These are phyloP conservation scores for Vitis rotundifolia DNA, from an alignment of 164 flowering plant genomes.

Conservation along the genomic window DNA sequence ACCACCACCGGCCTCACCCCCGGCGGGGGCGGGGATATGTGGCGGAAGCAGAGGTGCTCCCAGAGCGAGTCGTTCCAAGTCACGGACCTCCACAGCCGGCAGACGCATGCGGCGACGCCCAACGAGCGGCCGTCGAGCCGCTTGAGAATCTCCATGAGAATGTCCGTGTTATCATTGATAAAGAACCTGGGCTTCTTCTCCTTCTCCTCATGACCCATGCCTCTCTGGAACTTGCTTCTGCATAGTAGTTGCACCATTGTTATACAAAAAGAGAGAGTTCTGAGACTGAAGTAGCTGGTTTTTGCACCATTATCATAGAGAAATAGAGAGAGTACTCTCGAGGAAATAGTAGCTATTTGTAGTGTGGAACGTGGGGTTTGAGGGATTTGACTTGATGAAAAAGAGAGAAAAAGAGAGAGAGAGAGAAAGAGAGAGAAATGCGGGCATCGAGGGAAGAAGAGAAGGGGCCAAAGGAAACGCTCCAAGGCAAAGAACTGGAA, in stretches of 20 bases:
- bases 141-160: conserved; percentile 70
- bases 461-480: conserved; percentile 50
- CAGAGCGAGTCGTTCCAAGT: conserved; percentile 73
- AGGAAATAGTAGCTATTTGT: not conserved
- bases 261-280: not conserved
- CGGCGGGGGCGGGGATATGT: conserved; percentile 50
- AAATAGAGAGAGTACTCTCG: too few species aligned
- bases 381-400: conserved; percentile 22
- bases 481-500: conserved; percentile 42
- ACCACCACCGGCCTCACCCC: conserved; percentile 51
- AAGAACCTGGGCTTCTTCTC: conserved; percentile 32
- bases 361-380: conserved; percentile 7
- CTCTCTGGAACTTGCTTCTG: not conserved
- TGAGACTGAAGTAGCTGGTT: too few species aligned
- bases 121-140: conserved; percentile 80
- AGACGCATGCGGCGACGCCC: conserved; percentile 76
- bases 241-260: not conserved
- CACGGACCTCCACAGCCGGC: conserved; percentile 73
- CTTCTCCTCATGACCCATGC: conserved; percentile 4
- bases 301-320: too few species aligned
- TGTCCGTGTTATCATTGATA: conserved; percentile 78
- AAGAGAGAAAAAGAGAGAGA: conserved; percentile 20
- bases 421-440: conserved; percentile 11
- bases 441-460: conserved; percentile 40
- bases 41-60: conserved; percentile 86